Evolutionary conservation across 345 rosid species (phyloP).

Genomic region (Hibiscus trionum): DNA sequence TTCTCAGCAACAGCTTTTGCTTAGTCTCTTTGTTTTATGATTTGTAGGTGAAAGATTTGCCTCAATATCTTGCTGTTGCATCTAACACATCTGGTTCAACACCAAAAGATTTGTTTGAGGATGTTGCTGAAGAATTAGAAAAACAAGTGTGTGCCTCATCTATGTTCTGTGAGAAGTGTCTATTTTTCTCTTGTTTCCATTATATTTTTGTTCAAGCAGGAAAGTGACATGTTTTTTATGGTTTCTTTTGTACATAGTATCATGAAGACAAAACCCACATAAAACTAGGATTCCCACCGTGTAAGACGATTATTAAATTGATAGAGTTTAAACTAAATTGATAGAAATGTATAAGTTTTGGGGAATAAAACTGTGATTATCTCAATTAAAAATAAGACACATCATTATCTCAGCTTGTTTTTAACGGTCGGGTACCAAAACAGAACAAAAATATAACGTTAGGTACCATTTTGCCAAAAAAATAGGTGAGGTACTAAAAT

Average conservation of each 20-base stretch:
- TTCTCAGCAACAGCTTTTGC: conserved; percentile 2
- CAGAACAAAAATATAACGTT: too few relatives aligned
- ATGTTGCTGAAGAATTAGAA: conserved; percentile 71
- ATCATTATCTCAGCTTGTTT: too few relatives aligned
- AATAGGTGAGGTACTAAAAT: too few relatives aligned
- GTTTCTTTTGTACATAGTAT: conserved; percentile 38
- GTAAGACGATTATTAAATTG: too few relatives aligned
- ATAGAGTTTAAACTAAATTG: too few relatives aligned
- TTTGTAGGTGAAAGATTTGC: conserved; percentile 65
- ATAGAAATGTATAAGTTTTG: too few relatives aligned
- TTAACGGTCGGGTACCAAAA: too few relatives aligned
- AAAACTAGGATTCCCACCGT: conserved; percentile 21
- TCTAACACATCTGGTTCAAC: conserved; percentile 84
- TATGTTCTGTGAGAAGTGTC: background rate
- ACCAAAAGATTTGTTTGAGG: conserved; percentile 95
- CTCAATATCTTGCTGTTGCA: conserved; percentile 85
- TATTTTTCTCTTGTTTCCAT: background rate
- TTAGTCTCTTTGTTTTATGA: conserved; percentile 11
- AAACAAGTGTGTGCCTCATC: conserved; percentile 43
- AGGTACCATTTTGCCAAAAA: too few relatives aligned
- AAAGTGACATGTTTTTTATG: background rate
- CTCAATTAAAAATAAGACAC: too few relatives aligned
- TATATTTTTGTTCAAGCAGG: background rate
- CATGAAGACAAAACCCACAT: conserved; percentile 68
- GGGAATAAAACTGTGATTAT: too few relatives aligned